Evolutionary conservation across 1,284 basidiomycete genomes (phyloP), one percentile per base, ranked within the genome.

Genomic region (Blastosporella zonata): DNA sequence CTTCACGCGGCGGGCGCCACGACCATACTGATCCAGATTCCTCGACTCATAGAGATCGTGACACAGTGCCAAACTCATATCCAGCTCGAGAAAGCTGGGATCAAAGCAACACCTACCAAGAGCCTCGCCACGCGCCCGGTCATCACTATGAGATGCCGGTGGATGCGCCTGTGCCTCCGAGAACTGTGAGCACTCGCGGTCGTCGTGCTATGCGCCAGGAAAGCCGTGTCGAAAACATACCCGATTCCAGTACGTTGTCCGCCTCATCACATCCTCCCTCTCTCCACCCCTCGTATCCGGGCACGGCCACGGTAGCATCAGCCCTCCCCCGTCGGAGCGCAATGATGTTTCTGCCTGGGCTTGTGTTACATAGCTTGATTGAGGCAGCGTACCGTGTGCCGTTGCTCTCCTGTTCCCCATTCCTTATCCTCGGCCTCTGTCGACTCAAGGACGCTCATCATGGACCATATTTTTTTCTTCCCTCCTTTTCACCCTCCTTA

Each of bases 241-340:
- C 79, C 69, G 66, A 80, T 75, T 67, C 74, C 68, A 86, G 84
- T 87, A 87, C 84, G 84, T 87, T 87, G 71, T 86, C 79, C 70
- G 72, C 81, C 76, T 83, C 77, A 68, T 79, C 63, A 70, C 71
- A 68, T 71, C 62, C 66, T 65, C 63, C 66, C 67, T 43, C 59
- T 56, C 59, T 56, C 60, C 63, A 59, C 57, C 55, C 47, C 54
- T 59, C 58, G 55, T 60, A 50, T 57, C 50, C 55, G 54, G 53
- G 56, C 54, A 56, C 56, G 54, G 59, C 58, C 57, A 59, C 56
- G 55, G 59, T 59, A 52, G 52, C 61, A 46, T 53, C 52, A 58
- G 55, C 53, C 54, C 61, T 60, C 55, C 51, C 31, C 43, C 36
- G 49, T 47, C 55, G 49, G 56, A 55, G 53, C 50, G 49, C 51